Conservation (phyloP, 2,329 filamentous ascomycete species). For the Fusarium hostae region DNA sequence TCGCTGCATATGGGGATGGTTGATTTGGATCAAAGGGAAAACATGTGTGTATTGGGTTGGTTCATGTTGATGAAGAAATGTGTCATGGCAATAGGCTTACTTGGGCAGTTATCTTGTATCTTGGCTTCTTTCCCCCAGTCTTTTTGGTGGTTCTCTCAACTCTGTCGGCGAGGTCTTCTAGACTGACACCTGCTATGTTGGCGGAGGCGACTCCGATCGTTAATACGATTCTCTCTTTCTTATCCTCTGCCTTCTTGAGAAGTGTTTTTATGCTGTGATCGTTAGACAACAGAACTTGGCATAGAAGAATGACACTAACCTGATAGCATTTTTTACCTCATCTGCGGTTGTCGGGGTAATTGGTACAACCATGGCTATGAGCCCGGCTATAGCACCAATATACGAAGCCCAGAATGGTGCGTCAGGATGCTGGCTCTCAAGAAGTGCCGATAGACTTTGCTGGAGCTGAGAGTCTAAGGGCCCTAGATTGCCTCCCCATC, state of each 20-base stretch:
- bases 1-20: slow-evolving; percentile 20
- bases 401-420: slow-evolving; percentile 65
- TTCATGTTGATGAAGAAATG: slow-evolving; percentile 29
- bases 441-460: slow-evolving; percentile 55
- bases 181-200: slow-evolving; percentile 46
- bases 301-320: slow-evolving; percentile 49
- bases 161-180: slow-evolving; percentile 48
- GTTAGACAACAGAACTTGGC: slow-evolving; percentile 21
- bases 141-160: slow-evolving; percentile 51
- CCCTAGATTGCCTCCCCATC: slow-evolving; percentile 75
- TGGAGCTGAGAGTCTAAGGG: slow-evolving; percentile 59
- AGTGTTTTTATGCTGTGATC: slow-evolving; percentile 47
- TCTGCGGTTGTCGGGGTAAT: slow-evolving; percentile 52
- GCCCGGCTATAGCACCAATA: slow-evolving; percentile 59
- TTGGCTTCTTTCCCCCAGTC: slow-evolving; percentile 45
- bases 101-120: slow-evolving; percentile 49
- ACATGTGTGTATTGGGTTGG: slow-evolving; percentile 21
- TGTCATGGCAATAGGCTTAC: slow-evolving; percentile 42
- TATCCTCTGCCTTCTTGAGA: slow-evolving; percentile 46
- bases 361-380: slow-evolving; percentile 57
- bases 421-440: slow-evolving; percentile 51
- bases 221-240: slow-evolving; percentile 52
- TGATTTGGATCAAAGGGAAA: slow-evolving; percentile 17
- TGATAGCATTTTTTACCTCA: slow-evolving; percentile 51
- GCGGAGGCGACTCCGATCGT: slow-evolving; percentile 49